Base-by-base conservation (phyloP, 306 rosid species). In the Inga laurina region DNA sequence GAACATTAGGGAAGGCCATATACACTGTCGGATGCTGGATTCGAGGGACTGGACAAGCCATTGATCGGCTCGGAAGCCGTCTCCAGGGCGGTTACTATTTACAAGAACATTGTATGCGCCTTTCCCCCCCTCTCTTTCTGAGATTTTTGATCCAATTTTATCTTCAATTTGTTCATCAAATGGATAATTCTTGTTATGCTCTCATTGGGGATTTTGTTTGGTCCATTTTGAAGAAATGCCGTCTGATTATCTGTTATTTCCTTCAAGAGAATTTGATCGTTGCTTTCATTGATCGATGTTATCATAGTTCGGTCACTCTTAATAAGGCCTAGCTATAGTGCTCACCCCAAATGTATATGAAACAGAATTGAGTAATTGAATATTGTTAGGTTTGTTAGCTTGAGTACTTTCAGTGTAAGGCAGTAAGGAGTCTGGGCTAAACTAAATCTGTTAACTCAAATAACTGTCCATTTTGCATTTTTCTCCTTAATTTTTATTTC, bases 21-120 rank as follows among this genome's bases (percentile, higher is more conserved):
- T 91, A 89, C 92, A 85, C 91, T 46, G 90, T 91, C 19, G 94
- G 94, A 82, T 84, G 84, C 80, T 91, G 91, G 94, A 91, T 91
- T 86, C 88, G 92, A 44, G 94, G 87, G 88, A 89, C 94, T 4
- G 94, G 94, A 7, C 94, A 89, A 73, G 92, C 92, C 82, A 82
- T 91, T 77, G 94, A 91, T 84, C 94, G 92, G 27, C 88, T 91
- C 68, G 94, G 94, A 73, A 82, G 76, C 79, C 87, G 90, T 83
- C 89, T 91, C 77, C 92, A 89, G 44, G 94, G 94, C 35, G 82
- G 48, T 67, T 85, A 91, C 91, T 77, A 84, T 77, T 83, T 90
- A 79, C 86, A 90, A 48, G 93, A 90, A 79, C 89, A 90, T 70
- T 84, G 93, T 90, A 83, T 79, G 82, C 22, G 22, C n/a, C 34